Percentiles rank a stretch among this genome's conserved stretches.
These are phyloP conservation scores for Leishmania amazonensis DNA, from an alignment of 208 protist species.

Conservation along the genomic window DNA sequence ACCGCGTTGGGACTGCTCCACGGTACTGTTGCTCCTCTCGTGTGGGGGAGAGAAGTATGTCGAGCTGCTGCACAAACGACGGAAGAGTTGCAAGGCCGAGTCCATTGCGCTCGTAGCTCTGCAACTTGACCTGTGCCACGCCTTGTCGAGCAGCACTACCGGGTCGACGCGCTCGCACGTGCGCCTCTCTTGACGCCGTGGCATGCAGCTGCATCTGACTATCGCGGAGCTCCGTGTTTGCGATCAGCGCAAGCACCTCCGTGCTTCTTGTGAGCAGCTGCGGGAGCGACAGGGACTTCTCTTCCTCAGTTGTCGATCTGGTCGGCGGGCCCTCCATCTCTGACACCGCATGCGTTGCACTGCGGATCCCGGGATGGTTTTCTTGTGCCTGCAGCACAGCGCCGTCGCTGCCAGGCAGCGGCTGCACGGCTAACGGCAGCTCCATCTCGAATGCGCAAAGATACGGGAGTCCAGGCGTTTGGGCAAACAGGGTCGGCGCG, in stretches of 20 bases:
- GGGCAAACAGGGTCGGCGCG: neutral
- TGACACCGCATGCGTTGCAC: neutral
- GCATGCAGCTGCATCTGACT: constrained; percentile 18
- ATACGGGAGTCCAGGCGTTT: neutral
- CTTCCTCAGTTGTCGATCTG: neutral
- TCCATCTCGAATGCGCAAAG: constrained; percentile 75
- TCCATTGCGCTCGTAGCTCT: constrained; percentile 6
- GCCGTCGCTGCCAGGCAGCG: neutral
- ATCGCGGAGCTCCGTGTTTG: constrained; percentile 16
- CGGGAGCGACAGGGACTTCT: constrained; percentile 4
- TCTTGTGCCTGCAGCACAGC: neutral
- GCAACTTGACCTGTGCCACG: neutral
- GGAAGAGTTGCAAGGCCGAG: constrained; percentile 49
- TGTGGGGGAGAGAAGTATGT: constrained; percentile 41
- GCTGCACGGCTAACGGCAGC: neutral
- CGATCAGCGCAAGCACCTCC: constrained; percentile 42
- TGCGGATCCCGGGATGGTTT: neutral
- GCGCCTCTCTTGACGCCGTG: constrained; percentile 6
- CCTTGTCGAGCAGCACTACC: neutral
- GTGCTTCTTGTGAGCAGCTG: constrained; percentile 14
- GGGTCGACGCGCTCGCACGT: constrained; percentile 8
- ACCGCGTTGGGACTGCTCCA: too few species aligned
- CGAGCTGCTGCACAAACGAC: constrained; percentile 50
- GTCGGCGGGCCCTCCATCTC: too few species aligned
- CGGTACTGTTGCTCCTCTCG: constrained; percentile 11